Evolutionary conservation across 345 rosid genomes (phyloP), one percentile per base, ranked within the genome.

Genomic region (Arabidopsis arenosa): DNA sequence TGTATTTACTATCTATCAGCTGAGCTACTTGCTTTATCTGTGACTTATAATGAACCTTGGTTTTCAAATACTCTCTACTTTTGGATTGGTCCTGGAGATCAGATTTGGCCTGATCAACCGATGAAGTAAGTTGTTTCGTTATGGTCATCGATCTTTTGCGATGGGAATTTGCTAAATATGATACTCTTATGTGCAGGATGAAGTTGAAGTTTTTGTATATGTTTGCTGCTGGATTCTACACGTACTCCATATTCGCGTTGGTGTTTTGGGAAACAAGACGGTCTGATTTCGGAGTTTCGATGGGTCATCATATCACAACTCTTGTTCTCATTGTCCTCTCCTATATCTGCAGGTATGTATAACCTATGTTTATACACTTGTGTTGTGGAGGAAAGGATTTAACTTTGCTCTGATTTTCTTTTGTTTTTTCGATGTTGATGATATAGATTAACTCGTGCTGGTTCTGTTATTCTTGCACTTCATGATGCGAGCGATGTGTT

Each of bases 231-330:
- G 99, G 99, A 51, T 96, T 96, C 80, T 96, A 96, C 83, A 76
- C 93, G 2, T 96, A 96, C 86, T 96, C 99, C 39, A 91, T 96
- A 68, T 89, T 93, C 77, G 99, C 99, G 59, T 81, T 96, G 81
- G 80, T 96, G 10, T 96, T 91, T 77, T 96, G 99, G 99, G 99
- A 96, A 81, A 96, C 99, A 71, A 88, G 98, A 82, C 89, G 99
- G n/a, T 89, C 97, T 10, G 99, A 96, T 81, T 96, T 96, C 58
- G 97, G 98, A 21, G 98, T 96, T 78, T 96, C 98, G 0, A 96
- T 96, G 98, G 76, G 93, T 61, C 99, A 96, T 86, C 99, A 96
- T 83, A 83, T 96, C 61, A 94, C 97, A 26, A 89, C 96, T 64
- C 75, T 85, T 66, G 76, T 83, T 60, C 97, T 96, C 55, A 86